These are phyloP conservation scores for Ceratocystiopsis sp. DNA, from an alignment of 2,329 filamentous ascomycete species.

Conservation along the genomic window DNA sequence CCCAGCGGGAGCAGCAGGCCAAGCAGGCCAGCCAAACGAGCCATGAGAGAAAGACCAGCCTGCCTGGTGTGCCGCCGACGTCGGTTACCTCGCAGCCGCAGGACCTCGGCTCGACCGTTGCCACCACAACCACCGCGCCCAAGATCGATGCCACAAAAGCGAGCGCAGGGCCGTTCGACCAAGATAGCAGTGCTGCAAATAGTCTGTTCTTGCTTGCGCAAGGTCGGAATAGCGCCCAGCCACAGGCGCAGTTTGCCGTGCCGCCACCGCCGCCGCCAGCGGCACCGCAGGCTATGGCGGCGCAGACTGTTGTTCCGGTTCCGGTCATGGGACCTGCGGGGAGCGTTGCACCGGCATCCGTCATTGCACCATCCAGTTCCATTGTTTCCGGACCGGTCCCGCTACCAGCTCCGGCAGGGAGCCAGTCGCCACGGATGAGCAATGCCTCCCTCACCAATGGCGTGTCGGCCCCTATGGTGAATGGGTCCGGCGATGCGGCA, in stretches of 20 bases:
- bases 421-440: no score
- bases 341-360: no score
- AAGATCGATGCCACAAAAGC: constrained; percentile 20
- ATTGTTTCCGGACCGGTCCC: no score
- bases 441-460: no score
- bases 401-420: no score
- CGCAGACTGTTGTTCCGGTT: constrained; percentile 2
- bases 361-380: no score
- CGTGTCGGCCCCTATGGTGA: no score
- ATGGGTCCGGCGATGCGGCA: no score
- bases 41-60: constrained; percentile 5
- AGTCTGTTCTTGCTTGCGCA: constrained; percentile 82
- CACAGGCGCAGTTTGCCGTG: constrained; percentile 30
- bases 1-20: constrained; percentile 36
- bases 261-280: constrained; percentile 11
- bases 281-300: neutral
- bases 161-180: constrained; percentile 54
- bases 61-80: constrained; percentile 12
- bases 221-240: constrained; percentile 39
- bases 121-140: no score
- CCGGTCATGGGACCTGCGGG: constrained; percentile 2
- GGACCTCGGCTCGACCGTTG: constrained; percentile 16
- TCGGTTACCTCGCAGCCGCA: constrained; percentile 20
- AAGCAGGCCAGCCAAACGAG: constrained; percentile 19
- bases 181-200: constrained; percentile 91